Percentiles rank a stretch among this genome's conserved stretches.
Conservation (phyloP, 225 moss, liverwort and hornwort species). For the Anthoceros angustus region DNA sequence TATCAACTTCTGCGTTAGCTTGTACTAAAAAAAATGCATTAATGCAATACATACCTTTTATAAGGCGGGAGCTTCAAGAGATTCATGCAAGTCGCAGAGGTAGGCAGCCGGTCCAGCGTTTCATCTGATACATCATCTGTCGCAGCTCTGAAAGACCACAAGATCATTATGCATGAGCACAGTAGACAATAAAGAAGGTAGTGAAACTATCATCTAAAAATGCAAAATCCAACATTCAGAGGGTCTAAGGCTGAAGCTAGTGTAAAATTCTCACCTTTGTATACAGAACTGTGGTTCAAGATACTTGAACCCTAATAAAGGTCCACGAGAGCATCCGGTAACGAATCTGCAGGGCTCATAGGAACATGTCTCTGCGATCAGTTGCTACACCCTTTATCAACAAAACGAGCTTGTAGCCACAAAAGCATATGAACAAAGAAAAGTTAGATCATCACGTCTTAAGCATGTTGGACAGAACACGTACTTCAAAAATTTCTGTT, state of each 20-base stretch:
- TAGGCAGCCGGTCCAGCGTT: slow-evolving; percentile 84
- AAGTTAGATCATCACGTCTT: too few relatives aligned
- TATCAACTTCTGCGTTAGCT: too few relatives aligned
- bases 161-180: neutral
- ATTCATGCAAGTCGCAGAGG: slow-evolving; percentile 97
- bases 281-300: slow-evolving; percentile 96
- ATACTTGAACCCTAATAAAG: slow-evolving; percentile 90
- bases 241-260: neutral
- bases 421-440: too few relatives aligned
- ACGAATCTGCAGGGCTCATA: slow-evolving; percentile 57
- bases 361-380: neutral
- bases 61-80: slow-evolving; percentile 98
- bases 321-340: slow-evolving; percentile 96
- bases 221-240: neutral
- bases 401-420: too few relatives aligned
- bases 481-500: slow-evolving; percentile 93
- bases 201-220: neutral
- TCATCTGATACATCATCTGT: slow-evolving; percentile 83
- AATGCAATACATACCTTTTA: slow-evolving; percentile 27
- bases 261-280: slow-evolving; percentile 43
- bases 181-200: neutral
- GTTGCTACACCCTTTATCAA: too few relatives aligned
- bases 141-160: slow-evolving; percentile 50
- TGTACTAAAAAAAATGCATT: neutral
- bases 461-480: slow-evolving; percentile 9